Conservation (phyloP, 768 basidiomycete genomes). For the Roridomyces roridus region DNA sequence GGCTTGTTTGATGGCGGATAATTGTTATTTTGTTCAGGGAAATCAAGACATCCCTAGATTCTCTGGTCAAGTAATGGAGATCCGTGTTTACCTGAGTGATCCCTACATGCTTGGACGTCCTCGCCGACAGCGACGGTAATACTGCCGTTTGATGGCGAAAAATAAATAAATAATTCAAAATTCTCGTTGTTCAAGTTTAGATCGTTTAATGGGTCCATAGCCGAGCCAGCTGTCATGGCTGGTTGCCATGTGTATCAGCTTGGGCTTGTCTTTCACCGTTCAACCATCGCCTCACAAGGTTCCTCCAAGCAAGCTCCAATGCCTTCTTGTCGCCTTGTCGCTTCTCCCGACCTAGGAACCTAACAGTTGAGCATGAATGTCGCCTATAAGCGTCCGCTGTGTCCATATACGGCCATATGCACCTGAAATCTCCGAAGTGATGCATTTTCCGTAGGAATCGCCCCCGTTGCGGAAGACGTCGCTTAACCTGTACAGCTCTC, state of each 20-base stretch:
- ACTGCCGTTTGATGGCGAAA: too few species aligned
- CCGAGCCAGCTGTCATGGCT: background rate
- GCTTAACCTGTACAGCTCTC: slow-evolving; percentile 1
- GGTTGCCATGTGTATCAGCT: too few species aligned
- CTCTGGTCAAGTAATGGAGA: background rate
- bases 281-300: too few species aligned
- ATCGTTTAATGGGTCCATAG: background rate
- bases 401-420: background rate
- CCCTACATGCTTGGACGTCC: too few species aligned
- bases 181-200: too few species aligned
- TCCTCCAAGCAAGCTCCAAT: background rate
- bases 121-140: too few species aligned
- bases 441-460: background rate
- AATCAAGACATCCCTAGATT: slow-evolving; percentile 17
- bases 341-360: background rate
- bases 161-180: too few species aligned
- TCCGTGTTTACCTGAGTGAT: too few species aligned
- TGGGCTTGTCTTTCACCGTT: too few species aligned
- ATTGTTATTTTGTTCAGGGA: background rate
- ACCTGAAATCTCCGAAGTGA: background rate
- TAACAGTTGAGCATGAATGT: background rate
- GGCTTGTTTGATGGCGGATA: slow-evolving; percentile 2
- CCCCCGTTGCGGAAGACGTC: slow-evolving; percentile 4
- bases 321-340: background rate
- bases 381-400: background rate